These are phyloP conservation scores for Aaosphaeria arxii DNA, from an alignment of 2,329 filamentous ascomycete species.

Conservation along the genomic window DNA sequence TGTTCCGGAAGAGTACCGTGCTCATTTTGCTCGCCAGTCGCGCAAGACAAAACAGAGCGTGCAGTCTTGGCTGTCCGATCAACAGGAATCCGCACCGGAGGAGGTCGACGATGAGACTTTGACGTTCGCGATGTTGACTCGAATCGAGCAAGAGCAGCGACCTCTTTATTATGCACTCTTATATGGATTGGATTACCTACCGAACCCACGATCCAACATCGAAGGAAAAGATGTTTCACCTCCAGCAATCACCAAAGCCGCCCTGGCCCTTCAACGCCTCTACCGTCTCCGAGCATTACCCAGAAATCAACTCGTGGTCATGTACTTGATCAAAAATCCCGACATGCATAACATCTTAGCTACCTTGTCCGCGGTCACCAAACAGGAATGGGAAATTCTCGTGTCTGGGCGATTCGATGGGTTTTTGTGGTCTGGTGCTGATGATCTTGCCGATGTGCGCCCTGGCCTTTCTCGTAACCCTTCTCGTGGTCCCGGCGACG, in stretches of 20 bases:
- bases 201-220: constrained; percentile 64
- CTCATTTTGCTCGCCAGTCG: constrained; percentile 87
- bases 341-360: constrained; percentile 81
- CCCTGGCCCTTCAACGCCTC: constrained; percentile 76
- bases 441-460: constrained; percentile 46
- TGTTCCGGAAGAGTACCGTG: constrained; percentile 87
- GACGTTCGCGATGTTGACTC: constrained; percentile 89
- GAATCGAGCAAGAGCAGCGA: constrained; percentile 71
- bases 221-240: constrained; percentile 57
- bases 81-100: constrained; percentile 74
- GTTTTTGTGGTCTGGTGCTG: constrained; percentile 90
- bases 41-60: constrained; percentile 91
- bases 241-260: constrained; percentile 71
- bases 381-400: constrained; percentile 94
- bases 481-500: constrained; percentile 16
- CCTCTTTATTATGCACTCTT: constrained; percentile 81
- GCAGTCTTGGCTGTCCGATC: constrained; percentile 82
- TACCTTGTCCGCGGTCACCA: constrained; percentile 82
- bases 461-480: constrained; percentile 16
- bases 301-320: constrained; percentile 79
- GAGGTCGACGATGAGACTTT: constrained; percentile 94
- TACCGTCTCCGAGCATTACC: constrained; percentile 73
- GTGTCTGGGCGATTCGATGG: constrained; percentile 93
- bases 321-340: constrained; percentile 81
- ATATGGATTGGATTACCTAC: constrained; percentile 53